phyloP scores from a whole-genome alignment of 1,284 basidiomycete species.

The Ganoderma lucidum region DNA sequence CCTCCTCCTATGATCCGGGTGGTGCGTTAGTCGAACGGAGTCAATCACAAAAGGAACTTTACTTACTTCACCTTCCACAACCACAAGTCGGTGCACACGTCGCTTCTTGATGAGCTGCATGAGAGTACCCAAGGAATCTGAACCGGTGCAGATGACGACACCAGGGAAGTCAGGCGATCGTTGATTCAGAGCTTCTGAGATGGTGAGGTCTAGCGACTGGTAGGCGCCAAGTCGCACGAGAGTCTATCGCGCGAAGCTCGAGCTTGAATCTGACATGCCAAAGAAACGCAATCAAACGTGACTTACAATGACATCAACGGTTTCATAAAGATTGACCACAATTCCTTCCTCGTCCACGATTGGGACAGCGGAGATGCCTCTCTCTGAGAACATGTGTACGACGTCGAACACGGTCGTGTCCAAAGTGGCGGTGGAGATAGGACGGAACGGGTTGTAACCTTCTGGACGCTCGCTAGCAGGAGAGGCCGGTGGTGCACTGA shows the following conservation, averaged over 20 bases:
- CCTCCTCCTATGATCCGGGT: slow-evolving; percentile 67
- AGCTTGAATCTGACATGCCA: slow-evolving; percentile 18
- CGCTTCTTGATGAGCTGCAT: slow-evolving; percentile 94
- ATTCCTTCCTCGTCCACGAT: slow-evolving; percentile 94
- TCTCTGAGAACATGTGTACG: slow-evolving; percentile 98
- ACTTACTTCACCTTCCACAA: slow-evolving; percentile 85
- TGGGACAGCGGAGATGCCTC: slow-evolving; percentile 96
- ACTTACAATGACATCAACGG: slow-evolving; percentile 97
- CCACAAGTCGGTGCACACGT: slow-evolving; percentile 92
- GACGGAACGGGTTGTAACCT: slow-evolving; percentile 78
- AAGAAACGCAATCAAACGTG: slow-evolving; percentile 14
- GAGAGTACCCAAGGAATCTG: slow-evolving; percentile 93
- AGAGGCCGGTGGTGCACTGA: slow-evolving; percentile 52
- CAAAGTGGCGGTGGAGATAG: slow-evolving; percentile 92
- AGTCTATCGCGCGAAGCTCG: slow-evolving; percentile 61
- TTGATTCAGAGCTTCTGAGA: slow-evolving; percentile 91
- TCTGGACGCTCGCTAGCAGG: slow-evolving; percentile 51
- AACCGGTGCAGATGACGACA: slow-evolving; percentile 94
- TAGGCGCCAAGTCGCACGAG: slow-evolving; percentile 96
- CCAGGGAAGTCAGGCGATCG: slow-evolving; percentile 95
- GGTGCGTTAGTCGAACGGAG: slow-evolving; percentile 23
- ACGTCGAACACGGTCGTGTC: slow-evolving; percentile 97
- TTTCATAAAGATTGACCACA: slow-evolving; percentile 98
- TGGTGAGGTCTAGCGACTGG: slow-evolving; percentile 94
- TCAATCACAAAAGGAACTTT: slow-evolving; percentile 5